Evolutionary conservation across 441 rosid genomes (phyloP), one percentile per base, ranked within the genome.

Genomic region (Melastoma candidum): DNA sequence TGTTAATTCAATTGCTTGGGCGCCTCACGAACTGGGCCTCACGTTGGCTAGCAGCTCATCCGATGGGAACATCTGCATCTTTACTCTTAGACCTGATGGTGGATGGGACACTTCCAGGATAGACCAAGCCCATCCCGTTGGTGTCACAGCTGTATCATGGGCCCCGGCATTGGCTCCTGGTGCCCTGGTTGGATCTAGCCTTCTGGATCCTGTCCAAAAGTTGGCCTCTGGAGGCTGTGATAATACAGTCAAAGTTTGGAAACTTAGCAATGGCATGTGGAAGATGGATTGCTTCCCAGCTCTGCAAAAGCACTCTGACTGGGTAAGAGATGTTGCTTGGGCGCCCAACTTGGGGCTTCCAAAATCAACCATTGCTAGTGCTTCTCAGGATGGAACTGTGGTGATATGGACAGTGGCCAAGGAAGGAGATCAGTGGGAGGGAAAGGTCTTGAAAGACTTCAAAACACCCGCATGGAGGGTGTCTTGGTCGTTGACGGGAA

Each of bases 61-160:
- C 2, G 87, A 78, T 44, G 87, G 87, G 26, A 78, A 76, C 56
- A 81, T 78, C 52, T 82, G 81, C 1, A 77, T 74, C 51, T 77
- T 75, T 62, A 73, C 80, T 47, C 75, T 73, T 24, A 70, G 81
- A 39, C 64, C 76, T 57, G 83, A 77, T 17, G 85, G 80, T 71
- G 77, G 87, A 50, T 83, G 83, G 87, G 87, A 80, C 68, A 70
- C 80, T 47, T 52, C 73, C 10, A 75, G 58, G 80, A 78, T 82
- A 8, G 84, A 78, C 53, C 82, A 78, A 67, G 88, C 83, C 4
- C 88, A 78, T 56, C 79, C 79, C 0, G 81, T 74, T 49, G 88
- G 88, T 57, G 90, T 80, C 43, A 78, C 87, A 51, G 76, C 83
- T 8, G 83, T 82, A 64, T 69, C 85, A n/a, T 77, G 85, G 88